Evolutionary conservation across 176 grass and related monocot species (phyloP), one percentile per base, ranked within the genome.

Genomic region (Oryza punctata): DNA sequence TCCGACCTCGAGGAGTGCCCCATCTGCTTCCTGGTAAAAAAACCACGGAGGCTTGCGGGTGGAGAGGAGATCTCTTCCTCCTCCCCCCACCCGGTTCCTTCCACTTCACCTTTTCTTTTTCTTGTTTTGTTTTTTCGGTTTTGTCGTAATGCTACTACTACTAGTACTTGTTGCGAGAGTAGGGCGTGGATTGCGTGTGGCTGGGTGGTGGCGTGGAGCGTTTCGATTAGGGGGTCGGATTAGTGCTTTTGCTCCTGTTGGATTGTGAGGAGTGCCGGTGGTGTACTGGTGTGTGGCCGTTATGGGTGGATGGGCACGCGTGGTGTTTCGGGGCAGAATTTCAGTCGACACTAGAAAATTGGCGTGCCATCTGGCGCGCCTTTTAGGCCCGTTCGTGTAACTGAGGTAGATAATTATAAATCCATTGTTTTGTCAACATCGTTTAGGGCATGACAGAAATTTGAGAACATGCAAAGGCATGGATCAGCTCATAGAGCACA

Each of bases 11-110:
- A 99, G 83, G 93, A 99, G 78, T 99, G 96, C 81, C 96, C 96
- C 75, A 99, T 99, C 83, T 99, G 96, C 86, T 99, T 94, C 87
- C 90, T 96, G 91, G 96, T 99, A 86, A 3, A 52, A 52, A 57
- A 18, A 3, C 32, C 15, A 7, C 50, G 50, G 1, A 5, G 46
- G 15, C 0, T 52, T 4, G 15, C 47, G 47, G 14, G 3, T 15
- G 50, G 18, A 84, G 16, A 73, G 7, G 70, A 88, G 81, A 89
- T 84, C 88, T 88, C 84, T 12, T 46, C 30, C 27, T 41, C 30
- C 32, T 41, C 49, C 41, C 4, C 10, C 1, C 23, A n/a, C 43
- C 5, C 12, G 0, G 5, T 25, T 65, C 41, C 14, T 57, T 63
- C 23, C 71, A 25, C 63, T 64, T 57, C 18, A 21, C n/a, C 54